Percentiles rank a stretch among this genome's conserved stretches.
Conservation (phyloP, 176 grass and related monocot species). For the Eragrostis nindensis region DNA sequence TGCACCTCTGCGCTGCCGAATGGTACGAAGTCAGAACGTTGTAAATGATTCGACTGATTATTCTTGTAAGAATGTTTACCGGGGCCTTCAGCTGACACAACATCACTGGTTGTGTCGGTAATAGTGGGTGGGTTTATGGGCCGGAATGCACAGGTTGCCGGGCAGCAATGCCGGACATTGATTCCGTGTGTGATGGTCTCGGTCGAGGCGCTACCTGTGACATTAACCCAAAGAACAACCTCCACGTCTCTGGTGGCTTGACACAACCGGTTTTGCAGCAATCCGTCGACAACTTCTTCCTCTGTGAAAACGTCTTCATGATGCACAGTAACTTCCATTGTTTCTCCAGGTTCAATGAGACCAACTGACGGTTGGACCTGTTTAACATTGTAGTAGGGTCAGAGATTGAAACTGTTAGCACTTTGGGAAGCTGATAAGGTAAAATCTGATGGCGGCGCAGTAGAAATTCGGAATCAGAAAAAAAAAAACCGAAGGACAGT, state of each 20-base stretch:
- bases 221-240: conserved; percentile 61
- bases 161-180: conserved; percentile 66
- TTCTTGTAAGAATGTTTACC: conserved; percentile 36
- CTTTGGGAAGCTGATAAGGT: not conserved
- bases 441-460: not conserved
- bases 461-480: conserved; percentile 15
- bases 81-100: not conserved
- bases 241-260: conserved; percentile 72
- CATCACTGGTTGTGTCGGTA: not conserved
- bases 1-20: conserved; percentile 53
- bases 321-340: conserved; percentile 67
- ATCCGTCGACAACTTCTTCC: conserved; percentile 67
- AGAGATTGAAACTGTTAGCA: not conserved
- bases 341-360: conserved; percentile 72
- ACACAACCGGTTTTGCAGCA: conserved; percentile 62
- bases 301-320: conserved; percentile 68
- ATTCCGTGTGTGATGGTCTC: conserved; percentile 65
- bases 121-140: not conserved
- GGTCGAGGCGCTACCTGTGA: conserved; percentile 66
- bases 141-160: not conserved
- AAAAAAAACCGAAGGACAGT: too few species aligned
- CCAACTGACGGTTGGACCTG: conserved; percentile 78
- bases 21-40: conserved; percentile 51
- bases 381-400: too few species aligned
- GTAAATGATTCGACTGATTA: conserved; percentile 57